Base-by-base conservation (phyloP, 202 grass and related monocot genomes). In the Eragrostis tef region DNA sequence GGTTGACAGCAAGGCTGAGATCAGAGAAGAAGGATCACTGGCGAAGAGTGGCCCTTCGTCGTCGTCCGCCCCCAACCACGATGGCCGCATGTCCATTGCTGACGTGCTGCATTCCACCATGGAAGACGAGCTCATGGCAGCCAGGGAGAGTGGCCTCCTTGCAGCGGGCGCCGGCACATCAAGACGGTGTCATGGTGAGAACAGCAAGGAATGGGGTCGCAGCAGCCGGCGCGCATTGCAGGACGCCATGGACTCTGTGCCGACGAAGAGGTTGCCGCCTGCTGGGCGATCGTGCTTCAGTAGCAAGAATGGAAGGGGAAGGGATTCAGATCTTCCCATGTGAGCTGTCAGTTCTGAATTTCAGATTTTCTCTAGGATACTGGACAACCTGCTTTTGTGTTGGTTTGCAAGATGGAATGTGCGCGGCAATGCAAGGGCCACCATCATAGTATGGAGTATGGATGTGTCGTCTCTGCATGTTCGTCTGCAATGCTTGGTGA, bases 101-200 rank as follows among this genome's bases (percentile, higher is more conserved):
- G 91, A 90, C 77, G 84, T 92, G 12, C 74, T 97, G 74, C 91
- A 87, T 62, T 72, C 67, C 75, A 91, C 81, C 69, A 90, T 89
- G 90, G 94, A 94, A 44, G 94, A 90, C 9, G 94, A 97, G 78
- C 61, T 93, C 44, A 45, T 79, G 51, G 90, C 85, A 14, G 92
- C 92, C 53, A 91, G 86, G 86, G 92, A 91, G 52, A 81, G 70
- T 20, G 90, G 84, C 8, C 54, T 92, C 44, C 74, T 88, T 5
- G 74, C 85, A 10, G 63, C 58, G 15, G 51, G 57, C 11, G 79
- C 80, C 2, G 87, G 89, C 70, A 85, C 87, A 2, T 92, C 91
- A 4, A 76, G 78, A 17, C 77, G 89, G 48, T 85, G 79, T 7
- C 77, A 51, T 6, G 86, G 82, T 1, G 80, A 82, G 43, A 68